Conservation (phyloP, 176 grass and related monocot genomes). For the Bromus sterilis region DNA sequence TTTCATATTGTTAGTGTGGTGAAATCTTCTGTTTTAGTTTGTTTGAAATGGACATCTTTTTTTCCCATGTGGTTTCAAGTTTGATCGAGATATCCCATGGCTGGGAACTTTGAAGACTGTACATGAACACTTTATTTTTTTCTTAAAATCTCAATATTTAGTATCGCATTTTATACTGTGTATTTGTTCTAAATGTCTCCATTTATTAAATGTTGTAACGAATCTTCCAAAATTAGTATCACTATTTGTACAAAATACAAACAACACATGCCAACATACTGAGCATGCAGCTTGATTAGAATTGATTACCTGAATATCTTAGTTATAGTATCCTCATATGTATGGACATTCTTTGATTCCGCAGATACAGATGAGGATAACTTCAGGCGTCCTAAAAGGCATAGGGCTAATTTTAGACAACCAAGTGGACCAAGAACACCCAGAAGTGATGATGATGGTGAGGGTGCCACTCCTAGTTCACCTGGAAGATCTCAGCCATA, state of each 20-base stretch:
- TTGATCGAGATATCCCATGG: not conserved
- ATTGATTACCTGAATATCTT: not conserved
- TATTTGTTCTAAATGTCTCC: not conserved
- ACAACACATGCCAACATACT: not conserved
- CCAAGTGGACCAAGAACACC: constrained; percentile 61
- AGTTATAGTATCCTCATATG: not conserved
- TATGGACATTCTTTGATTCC: not conserved
- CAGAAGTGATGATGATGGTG: constrained; percentile 79
- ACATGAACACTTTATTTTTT: not conserved
- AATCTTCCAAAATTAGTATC: not conserved
- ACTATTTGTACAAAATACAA: not conserved
- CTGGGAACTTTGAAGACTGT: not conserved
- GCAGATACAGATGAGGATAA: constrained; percentile 87
- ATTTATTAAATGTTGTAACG: not conserved
- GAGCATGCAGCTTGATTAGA: not conserved
- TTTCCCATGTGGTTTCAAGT: not conserved
- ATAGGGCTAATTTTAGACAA: constrained; percentile 68
- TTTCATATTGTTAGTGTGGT: not conserved
- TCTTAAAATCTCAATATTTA: not conserved
- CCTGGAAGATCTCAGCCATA: constrained; percentile 82
- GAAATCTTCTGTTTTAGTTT: not conserved
- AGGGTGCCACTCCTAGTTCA: constrained; percentile 76
- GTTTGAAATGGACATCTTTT: not conserved
- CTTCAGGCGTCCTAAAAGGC: constrained; percentile 84
- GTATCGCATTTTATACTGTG: not conserved